These are phyloP conservation scores for Quercus aquifolioides DNA, from an alignment of 306 rosid genomes.

Conservation along the genomic window DNA sequence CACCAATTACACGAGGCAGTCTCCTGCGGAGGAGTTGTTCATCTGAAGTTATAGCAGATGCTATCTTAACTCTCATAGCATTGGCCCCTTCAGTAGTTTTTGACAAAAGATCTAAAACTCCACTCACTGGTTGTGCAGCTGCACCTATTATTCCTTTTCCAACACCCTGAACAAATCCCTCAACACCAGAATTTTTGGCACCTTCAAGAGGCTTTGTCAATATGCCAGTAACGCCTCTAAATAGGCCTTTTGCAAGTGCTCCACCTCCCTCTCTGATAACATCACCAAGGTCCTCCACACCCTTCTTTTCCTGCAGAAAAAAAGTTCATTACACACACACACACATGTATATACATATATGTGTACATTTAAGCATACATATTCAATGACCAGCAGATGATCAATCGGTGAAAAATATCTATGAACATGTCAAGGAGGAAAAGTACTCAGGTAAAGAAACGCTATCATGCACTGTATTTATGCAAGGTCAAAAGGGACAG, in stretches of 20 bases:
- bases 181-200: slow-evolving; percentile 93
- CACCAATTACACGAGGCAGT: slow-evolving; percentile 86
- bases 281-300: slow-evolving; percentile 90
- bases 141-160: slow-evolving; percentile 98
- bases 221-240: slow-evolving; percentile 98
- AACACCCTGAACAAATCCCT: slow-evolving; percentile 99
- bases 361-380: slow-evolving; percentile 8
- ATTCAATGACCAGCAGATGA: background rate
- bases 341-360: background rate
- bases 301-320: slow-evolving; percentile 77
- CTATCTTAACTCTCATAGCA: slow-evolving; percentile 97
- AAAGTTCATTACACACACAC: background rate
- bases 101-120: slow-evolving; percentile 93
- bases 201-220: slow-evolving; percentile 98
- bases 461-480: too few species aligned
- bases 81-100: slow-evolving; percentile 99
- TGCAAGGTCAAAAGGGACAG: background rate
- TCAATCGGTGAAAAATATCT: background rate
- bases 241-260: slow-evolving; percentile 94
- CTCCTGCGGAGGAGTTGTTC: slow-evolving; percentile 96
- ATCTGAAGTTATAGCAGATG: slow-evolving; percentile 92
- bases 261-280: slow-evolving; percentile 99
- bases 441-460: background rate
- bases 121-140: slow-evolving; percentile 99
- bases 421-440: background rate